Base-by-base conservation (phyloP, 2,329 filamentous ascomycete species). In the Fusarium brevicatenulatum region DNA sequence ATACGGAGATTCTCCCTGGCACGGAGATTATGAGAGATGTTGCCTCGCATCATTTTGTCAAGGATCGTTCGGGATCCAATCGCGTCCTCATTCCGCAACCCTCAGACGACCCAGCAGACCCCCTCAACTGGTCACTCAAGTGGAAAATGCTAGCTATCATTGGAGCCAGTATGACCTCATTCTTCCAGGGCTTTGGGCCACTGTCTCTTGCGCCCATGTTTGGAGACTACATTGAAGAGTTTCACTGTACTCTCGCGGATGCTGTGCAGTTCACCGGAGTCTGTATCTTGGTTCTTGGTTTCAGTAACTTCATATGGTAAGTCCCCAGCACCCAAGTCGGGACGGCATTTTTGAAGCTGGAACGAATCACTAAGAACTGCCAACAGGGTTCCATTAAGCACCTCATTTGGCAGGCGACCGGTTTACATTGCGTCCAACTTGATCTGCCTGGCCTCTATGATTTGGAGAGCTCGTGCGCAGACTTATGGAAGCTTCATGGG, bases 1-100 rank as follows among this genome's bases (percentile, higher is more conserved):
- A 56, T 34, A 46, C 39, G 1, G 39, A 56, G 23, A 56, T 56
- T 42, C 30, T 56, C 8, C 54, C 54, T 23, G 54, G 54, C 28
- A 56, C 54, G 10, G 54, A 56, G 39, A 56, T 56, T 3, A 56
- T 56, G 54, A 32, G 54, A 56, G 54, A 56, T 30, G 39, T 56
- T 9, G n/a, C 54, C 18, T 56, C 54, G 18, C 39, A 56, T 12
- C 54, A 56, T 36, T 56, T 56, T 2, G 54, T 56, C n/a, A 56
- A 56, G n/a, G 54, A 56, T n/a, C 28, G 54, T 39, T 56, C 54
- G 9, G 39, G 54, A 1, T 56, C 54, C 9, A 56, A 46, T 25
- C 54, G 39, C 1, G 54, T 56, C 18, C 54, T 56, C 3, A 56
- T 56, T 15, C 54, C 54, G 7, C 54, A 56, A n/a, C 54, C 54